Evolutionary conservation across 345 rosid species (phyloP).

Genomic region (Sapria himalayana): DNA sequence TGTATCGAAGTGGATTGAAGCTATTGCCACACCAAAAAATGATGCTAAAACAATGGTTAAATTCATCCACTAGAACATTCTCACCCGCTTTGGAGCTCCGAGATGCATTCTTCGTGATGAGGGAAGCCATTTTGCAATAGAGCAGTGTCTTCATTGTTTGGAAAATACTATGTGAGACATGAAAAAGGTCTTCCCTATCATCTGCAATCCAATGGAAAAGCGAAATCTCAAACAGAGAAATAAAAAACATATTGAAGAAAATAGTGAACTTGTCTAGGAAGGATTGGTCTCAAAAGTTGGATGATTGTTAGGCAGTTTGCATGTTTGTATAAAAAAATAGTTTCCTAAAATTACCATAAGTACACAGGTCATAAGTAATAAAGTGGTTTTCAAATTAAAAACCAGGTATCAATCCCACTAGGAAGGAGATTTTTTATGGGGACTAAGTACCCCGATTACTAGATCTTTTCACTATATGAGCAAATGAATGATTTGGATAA

Average conservation of each 20-base stretch:
- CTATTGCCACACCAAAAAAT: background rate
- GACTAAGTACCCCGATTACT: too few relatives aligned
- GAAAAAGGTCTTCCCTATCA: background rate
- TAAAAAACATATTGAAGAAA: background rate
- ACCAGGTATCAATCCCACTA: too few relatives aligned
- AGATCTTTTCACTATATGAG: too few relatives aligned
- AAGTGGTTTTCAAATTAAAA: too few relatives aligned
- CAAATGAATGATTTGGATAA: too few relatives aligned
- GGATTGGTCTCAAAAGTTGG: constrained; percentile 2
- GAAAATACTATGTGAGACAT: too few relatives aligned
- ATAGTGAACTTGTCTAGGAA: background rate
- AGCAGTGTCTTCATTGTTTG: background rate
- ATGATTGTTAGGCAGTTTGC: too few relatives aligned
- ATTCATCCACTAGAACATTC: background rate
- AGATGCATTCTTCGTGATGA: background rate
- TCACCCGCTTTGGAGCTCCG: background rate
- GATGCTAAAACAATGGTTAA: background rate
- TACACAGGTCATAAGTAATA: too few relatives aligned
- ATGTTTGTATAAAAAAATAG: too few relatives aligned
- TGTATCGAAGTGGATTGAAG: constrained; percentile 3
- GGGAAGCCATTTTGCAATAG: background rate
- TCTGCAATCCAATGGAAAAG: background rate
- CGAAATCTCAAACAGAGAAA: background rate
- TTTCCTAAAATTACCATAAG: too few relatives aligned
- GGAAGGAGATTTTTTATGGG: too few relatives aligned